Evolutionary conservation across 2,329 filamentous ascomycete genomes (phyloP).

Genomic region (Aspergillus sp.): DNA sequence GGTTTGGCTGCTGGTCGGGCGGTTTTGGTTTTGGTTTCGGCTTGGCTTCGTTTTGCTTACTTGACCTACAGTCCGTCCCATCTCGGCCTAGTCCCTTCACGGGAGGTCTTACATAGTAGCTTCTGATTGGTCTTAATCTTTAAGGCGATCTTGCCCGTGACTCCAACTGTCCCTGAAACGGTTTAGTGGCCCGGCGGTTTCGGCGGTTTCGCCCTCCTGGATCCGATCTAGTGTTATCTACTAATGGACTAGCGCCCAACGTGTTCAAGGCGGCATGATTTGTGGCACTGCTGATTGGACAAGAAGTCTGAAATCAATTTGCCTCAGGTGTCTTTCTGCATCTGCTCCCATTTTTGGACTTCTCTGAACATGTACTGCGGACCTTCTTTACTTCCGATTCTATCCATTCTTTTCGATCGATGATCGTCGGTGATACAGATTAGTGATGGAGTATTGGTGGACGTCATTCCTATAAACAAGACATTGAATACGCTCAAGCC

Average conservation of each 20-base stretch:
- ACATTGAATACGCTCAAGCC: neutral
- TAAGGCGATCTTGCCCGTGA: neutral
- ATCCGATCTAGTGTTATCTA: neutral
- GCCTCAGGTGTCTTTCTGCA: neutral
- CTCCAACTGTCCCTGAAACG: neutral
- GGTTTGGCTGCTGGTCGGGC: neutral
- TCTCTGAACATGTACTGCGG: neutral
- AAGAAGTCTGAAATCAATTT: too few relatives aligned
- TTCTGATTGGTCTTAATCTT: neutral
- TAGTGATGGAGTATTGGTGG: neutral
- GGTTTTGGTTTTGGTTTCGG: neutral
- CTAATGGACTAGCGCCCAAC: neutral
- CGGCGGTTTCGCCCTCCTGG: slow-evolving; percentile 3
- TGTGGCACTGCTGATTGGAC: neutral
- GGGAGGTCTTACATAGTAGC: neutral
- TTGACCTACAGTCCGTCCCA: neutral
- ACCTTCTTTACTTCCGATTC: neutral
- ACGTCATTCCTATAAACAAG: neutral
- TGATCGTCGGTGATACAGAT: neutral
- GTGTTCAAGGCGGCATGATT: neutral
- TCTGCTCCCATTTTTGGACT: neutral
- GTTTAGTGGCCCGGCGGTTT: slow-evolving; percentile 9
- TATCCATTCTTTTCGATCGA: neutral
- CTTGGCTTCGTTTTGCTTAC: slow-evolving; percentile 3
- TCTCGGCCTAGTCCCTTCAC: neutral